Conservation (phyloP, 169 alveolate species). For the Blepharisma undulans region DNA sequence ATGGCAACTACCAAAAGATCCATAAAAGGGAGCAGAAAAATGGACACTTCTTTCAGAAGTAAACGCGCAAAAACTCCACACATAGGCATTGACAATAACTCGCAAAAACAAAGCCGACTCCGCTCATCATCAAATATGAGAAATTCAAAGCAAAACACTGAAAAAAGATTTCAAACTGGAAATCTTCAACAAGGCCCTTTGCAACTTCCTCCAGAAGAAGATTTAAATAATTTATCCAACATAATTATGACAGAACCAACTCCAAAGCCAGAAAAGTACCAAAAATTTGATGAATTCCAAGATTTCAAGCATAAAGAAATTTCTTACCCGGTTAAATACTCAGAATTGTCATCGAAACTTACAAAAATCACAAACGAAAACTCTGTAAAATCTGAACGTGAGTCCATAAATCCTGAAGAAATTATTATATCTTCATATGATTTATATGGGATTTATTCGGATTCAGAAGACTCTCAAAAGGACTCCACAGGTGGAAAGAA, state of each 20-base stretch:
- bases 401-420: background rate
- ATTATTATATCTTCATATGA: background rate
- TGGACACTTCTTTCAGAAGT: background rate
- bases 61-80: background rate
- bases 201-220: background rate
- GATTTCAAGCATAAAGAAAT: background rate
- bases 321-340: background rate
- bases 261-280: background rate
- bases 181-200: background rate
- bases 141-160: background rate
- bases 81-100: background rate
- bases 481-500: constrained; percentile 15
- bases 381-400: background rate
- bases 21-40: background rate
- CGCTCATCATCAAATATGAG: background rate
- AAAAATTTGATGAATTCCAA: background rate
- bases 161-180: background rate
- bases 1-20: background rate
- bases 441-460: background rate
- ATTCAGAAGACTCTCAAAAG: background rate
- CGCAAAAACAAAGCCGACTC: background rate
- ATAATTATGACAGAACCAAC: background rate
- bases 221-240: too few species aligned
- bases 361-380: background rate
- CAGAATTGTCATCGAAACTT: background rate